Conservation (phyloP, 2,329 filamentous ascomycete species). For the Botrytis squamosa region DNA sequence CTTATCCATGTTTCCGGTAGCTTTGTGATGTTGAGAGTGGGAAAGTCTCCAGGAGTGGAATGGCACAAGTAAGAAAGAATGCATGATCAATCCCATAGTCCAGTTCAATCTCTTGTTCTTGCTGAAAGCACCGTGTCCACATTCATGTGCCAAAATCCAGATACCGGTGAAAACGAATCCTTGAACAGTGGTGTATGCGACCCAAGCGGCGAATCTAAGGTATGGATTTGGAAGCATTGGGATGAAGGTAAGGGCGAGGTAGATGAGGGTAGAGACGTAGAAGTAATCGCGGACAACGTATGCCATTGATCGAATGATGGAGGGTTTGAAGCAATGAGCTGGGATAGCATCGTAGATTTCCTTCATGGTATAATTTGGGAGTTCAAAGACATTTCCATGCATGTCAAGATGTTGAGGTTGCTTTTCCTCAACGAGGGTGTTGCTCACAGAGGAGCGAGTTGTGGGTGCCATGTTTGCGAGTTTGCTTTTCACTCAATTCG, state of each 20-base stretch:
- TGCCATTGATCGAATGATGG: constrained; percentile 51
- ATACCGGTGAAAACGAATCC: constrained; percentile 67
- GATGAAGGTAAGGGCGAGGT: constrained; percentile 54
- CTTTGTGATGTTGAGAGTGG: constrained; percentile 68
- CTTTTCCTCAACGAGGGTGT: constrained; percentile 33
- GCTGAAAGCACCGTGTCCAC: constrained; percentile 69
- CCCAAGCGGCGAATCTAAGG: constrained; percentile 54
- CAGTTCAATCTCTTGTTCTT: constrained; percentile 57
- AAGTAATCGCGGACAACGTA: constrained; percentile 59
- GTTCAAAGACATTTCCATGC: constrained; percentile 39
- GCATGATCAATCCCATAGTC: constrained; percentile 61
- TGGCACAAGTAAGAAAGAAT: constrained; percentile 65
- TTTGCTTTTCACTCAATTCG: neutral
- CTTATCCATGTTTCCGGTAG: constrained; percentile 65
- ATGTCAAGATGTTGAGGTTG: constrained; percentile 38
- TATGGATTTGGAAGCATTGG: constrained; percentile 47
- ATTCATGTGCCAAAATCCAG: constrained; percentile 72
- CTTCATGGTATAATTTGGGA: constrained; percentile 41
- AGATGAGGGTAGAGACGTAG: constrained; percentile 50
- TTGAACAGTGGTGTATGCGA: constrained; percentile 61
- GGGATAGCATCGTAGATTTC: constrained; percentile 52
- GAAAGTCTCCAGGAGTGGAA: constrained; percentile 74
- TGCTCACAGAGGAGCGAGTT: constrained; percentile 14
- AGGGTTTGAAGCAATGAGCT: constrained; percentile 61
- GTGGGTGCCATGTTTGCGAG: constrained; percentile 1